Evolutionary conservation across 73 alveolate genomes (phyloP).

Genomic region (Tetrahymena elliotti): DNA sequence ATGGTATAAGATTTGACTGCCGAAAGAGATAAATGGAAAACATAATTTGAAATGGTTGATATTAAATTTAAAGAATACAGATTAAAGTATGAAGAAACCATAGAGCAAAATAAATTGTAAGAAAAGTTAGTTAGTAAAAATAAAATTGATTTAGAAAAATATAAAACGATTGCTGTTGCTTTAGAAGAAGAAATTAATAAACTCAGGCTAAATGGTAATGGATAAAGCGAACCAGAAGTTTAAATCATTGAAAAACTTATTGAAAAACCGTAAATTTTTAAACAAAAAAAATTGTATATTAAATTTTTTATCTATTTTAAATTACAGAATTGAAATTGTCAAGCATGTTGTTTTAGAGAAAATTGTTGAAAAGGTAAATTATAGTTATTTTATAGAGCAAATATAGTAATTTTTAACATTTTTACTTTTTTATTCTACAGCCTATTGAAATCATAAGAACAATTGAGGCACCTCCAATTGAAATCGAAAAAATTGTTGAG

Average conservation of each 20-base stretch:
- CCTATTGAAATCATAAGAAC: neutral
- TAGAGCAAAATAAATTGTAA: neutral
- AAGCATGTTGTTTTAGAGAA: neutral
- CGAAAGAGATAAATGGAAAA: neutral
- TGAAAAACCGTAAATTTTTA: neutral
- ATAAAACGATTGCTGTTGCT: neutral
- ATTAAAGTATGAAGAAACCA: neutral
- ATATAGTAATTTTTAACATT: no score
- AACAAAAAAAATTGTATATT: no score
- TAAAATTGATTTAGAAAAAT: neutral
- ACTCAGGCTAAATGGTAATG: neutral
- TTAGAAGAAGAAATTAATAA: neutral
- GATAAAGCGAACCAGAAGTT: neutral
- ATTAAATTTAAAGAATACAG: neutral
- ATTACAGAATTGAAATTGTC: neutral
- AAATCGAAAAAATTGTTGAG: neutral
- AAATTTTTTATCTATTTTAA: no score
- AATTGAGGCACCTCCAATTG: neutral
- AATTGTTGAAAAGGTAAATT: neutral
- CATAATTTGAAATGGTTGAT: neutral
- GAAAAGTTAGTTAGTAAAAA: neutral
- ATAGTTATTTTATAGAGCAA: neutral
- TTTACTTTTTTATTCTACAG: neutral
- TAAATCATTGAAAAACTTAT: neutral
- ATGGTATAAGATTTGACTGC: neutral